phyloP scores from a whole-genome alignment of 371 early-diverging fungal species.

The Apophysomyces elegans region DNA sequence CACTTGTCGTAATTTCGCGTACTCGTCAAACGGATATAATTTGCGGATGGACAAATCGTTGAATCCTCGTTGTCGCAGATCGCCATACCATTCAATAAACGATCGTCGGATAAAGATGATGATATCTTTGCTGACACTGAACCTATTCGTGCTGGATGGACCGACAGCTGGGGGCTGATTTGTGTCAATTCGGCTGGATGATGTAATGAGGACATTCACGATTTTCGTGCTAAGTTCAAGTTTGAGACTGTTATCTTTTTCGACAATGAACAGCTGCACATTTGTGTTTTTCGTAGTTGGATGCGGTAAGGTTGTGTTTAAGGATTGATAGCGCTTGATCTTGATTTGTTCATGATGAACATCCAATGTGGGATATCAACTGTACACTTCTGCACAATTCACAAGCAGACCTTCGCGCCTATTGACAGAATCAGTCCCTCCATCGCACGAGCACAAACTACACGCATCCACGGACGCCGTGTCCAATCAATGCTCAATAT shows the following conservation, averaged over 20 bases:
- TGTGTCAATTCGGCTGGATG: constrained; percentile 23
- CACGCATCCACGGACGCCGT: constrained; percentile 17
- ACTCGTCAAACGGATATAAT: constrained; percentile 24
- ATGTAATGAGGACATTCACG: constrained; percentile 29
- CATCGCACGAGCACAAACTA: constrained; percentile 17
- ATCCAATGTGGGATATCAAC: constrained; percentile 17
- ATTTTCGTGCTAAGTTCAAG: constrained; percentile 29
- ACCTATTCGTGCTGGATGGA: constrained; percentile 28
- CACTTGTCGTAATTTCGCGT: constrained; percentile 19
- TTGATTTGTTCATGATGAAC: constrained; percentile 17
- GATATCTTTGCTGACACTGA: constrained; percentile 21
- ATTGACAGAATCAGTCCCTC: constrained; percentile 18
- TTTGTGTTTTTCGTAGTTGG: constrained; percentile 17
- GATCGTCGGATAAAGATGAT: constrained; percentile 21
- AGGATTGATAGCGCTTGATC: constrained; percentile 17
- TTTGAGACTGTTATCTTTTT: constrained; percentile 22
- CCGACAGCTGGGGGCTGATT: constrained; percentile 21
- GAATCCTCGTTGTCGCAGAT: constrained; percentile 21
- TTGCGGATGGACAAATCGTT: constrained; percentile 22
- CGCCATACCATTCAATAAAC: constrained; percentile 21
- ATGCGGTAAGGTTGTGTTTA: constrained; percentile 17
- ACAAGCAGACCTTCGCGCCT: constrained; percentile 7
- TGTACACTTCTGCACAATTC: constrained; percentile 26
- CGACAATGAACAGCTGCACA: constrained; percentile 19
- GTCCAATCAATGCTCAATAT: constrained; percentile 16